Base-by-base conservation (phyloP, 2,329 filamentous ascomycete genomes). In the Colletotrichum filicis region DNA sequence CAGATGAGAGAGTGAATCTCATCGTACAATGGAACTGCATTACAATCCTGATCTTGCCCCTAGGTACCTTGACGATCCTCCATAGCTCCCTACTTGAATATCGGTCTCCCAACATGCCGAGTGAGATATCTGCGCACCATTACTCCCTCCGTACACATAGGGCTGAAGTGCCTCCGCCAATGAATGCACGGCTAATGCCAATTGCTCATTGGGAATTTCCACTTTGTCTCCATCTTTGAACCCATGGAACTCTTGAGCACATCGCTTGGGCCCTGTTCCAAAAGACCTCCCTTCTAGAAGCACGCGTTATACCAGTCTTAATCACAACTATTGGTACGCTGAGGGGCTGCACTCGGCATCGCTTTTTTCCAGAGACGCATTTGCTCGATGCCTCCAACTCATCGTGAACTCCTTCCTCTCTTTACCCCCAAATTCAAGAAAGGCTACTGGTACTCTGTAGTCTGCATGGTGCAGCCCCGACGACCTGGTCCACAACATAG, bases 161-260 rank as follows among this genome's bases (percentile, higher is more conserved):
- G 69, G 69, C 69, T 72, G 69, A 72, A 16, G 6, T 22, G 26
- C 64, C 52, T 7, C 49, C 60, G 26, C 69, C 69, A 72, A 72
- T 72, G 24, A 64, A n/a, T n/a, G 53, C 42, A 12, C 26, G 59
- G 16, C 42, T 49, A 59, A 64, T 64, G 30, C 58, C 35, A 60
- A 72, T 72, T 53, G 66, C 53, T 55, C 24, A 46, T 62, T 28
- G n/a, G 19, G 12, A 42, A 52, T 11, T 30, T 42, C 66, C 66
- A 24, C 56, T 67, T 11, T 9, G 49, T 49, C 49, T 16, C 62
- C 62, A 11, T 52, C 52, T 57, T n/a, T 14, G 49, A n/a, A 7
- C 26, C 53, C 67, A 46, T 32, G 58, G 35, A 53, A 42, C 57
- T 37, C 56, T 37, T 12, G 12, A 52, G 58, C 64, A 14, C 53